Evolutionary conservation across 805 yeast genomes (phyloP).

Genomic region (Saccharomycopsis lassenensis): DNA sequence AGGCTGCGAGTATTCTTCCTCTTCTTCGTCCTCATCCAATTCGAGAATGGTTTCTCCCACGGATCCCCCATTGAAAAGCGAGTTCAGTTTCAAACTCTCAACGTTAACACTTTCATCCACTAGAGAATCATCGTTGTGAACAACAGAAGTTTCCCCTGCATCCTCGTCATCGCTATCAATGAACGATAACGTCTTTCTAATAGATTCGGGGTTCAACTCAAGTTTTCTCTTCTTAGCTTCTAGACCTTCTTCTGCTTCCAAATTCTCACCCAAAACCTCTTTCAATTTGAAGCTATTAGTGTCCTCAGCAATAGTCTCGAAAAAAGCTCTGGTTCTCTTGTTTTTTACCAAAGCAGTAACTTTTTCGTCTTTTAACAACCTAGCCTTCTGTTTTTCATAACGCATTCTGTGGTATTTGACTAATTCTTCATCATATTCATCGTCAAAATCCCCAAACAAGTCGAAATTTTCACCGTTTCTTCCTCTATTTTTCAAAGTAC

Average conservation of each 20-base stretch:
- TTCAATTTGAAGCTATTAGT: constrained; percentile 20
- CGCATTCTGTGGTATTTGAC: constrained; percentile 30
- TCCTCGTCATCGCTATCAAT: constrained; percentile 25
- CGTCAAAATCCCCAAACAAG: constrained; percentile 70
- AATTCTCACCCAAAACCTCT: constrained; percentile 25
- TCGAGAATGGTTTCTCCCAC: not conserved
- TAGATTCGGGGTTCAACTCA: constrained; percentile 42
- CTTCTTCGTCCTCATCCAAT: not conserved
- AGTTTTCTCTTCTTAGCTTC: constrained; percentile 26
- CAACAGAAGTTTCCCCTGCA: not conserved
- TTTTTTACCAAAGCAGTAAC: constrained; percentile 35
- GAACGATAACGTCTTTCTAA: constrained; percentile 46
- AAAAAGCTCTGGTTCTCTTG: constrained; percentile 55
- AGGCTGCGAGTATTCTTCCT: constrained; percentile 27
- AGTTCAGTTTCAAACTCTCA: not conserved
- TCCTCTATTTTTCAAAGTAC: constrained; percentile 50
- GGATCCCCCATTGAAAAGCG: constrained; percentile 5
- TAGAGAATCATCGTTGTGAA: not conserved
- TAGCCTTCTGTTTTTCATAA: constrained; percentile 34
- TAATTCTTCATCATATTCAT: constrained; percentile 25
- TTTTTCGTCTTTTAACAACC: constrained; percentile 37
- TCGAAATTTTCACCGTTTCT: constrained; percentile 48
- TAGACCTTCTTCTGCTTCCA: constrained; percentile 20
- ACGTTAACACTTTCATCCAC: constrained; percentile 5
- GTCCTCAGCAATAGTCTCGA: constrained; percentile 48